phyloP scores from a whole-genome alignment of 139 green algal species.

The Micractinium conductrix region DNA sequence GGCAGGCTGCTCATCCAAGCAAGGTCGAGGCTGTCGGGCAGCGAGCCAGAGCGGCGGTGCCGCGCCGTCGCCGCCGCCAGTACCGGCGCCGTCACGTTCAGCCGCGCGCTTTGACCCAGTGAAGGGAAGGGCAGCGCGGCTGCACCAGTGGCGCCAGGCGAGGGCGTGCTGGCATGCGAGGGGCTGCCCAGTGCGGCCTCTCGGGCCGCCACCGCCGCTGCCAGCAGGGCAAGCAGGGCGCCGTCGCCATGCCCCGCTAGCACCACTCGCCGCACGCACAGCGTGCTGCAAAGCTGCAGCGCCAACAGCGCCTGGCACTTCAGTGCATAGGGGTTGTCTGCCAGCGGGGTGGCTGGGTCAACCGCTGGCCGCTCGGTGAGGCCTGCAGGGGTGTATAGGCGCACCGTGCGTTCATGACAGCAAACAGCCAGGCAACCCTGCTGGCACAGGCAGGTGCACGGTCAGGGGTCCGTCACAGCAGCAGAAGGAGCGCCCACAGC shows the following conservation, averaged over 20 bases:
- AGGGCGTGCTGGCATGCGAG: not conserved
- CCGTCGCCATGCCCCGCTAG: conserved; percentile 76
- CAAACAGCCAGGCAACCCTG: not conserved
- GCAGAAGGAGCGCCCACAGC: too few relatives aligned
- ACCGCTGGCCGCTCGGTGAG: conserved; percentile 49
- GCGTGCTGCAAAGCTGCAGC: conserved; percentile 54
- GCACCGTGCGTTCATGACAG: not conserved
- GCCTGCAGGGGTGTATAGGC: conserved; percentile 39
- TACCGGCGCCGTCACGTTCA: not conserved
- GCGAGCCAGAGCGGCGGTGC: not conserved
- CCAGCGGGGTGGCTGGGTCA: not conserved
- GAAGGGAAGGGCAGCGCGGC: too few relatives aligned
- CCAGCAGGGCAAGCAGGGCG: conserved; percentile 69
- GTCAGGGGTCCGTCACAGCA: too few relatives aligned
- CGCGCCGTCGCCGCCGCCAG: too few relatives aligned
- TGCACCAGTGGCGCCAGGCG: not conserved
- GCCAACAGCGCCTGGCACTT: conserved; percentile 61
- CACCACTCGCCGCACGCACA: conserved; percentile 62
- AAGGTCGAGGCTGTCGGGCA: not conserved
- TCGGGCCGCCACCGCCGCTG: conserved; percentile 47
- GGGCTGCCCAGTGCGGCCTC: not conserved
- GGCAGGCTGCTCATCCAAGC: conserved; percentile 22
- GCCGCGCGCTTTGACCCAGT: too few relatives aligned
- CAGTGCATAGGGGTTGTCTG: conserved; percentile 59
- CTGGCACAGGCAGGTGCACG: too few relatives aligned